Evolutionary conservation across 768 basidiomycete genomes (phyloP).

Genomic region (Suillus occidentalis): DNA sequence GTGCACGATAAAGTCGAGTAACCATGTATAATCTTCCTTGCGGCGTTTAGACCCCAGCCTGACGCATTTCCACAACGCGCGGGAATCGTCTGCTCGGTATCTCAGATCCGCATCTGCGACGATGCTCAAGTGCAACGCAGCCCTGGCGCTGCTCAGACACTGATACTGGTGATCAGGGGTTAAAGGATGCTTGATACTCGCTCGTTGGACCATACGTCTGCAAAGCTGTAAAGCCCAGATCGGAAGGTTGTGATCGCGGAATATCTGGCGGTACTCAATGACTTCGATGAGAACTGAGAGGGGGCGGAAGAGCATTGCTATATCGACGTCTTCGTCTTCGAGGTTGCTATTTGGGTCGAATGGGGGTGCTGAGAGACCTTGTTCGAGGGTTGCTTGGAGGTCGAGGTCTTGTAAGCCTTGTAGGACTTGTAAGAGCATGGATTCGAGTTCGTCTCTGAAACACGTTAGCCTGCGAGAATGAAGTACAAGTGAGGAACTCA

Average conservation of each 20-base stretch:
- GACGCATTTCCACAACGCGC: background rate
- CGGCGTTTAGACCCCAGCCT: background rate
- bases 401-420: background rate
- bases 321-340: background rate
- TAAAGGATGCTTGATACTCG: background rate
- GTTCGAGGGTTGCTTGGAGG: background rate
- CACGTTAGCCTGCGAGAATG: background rate
- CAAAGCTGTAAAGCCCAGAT: background rate
- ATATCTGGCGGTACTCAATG: background rate
- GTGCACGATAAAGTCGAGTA: slow-evolving; percentile 1
- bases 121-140: background rate
- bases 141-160: background rate
- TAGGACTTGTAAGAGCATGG: background rate
- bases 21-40: background rate
- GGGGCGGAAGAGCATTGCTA: background rate
- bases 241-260: background rate
- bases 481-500: background rate
- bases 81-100: background rate
- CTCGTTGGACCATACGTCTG: background rate
- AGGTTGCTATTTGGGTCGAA: background rate
- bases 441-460: background rate
- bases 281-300: background rate
- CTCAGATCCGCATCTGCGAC: background rate
- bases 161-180: background rate
- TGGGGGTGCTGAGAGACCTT: background rate